A percentile compares a stretch with the other conserved stretches of the same genome.
phyloP scores from a whole-genome alignment of 140 eudicot genomes.

The Anethum foeniculum region DNA sequence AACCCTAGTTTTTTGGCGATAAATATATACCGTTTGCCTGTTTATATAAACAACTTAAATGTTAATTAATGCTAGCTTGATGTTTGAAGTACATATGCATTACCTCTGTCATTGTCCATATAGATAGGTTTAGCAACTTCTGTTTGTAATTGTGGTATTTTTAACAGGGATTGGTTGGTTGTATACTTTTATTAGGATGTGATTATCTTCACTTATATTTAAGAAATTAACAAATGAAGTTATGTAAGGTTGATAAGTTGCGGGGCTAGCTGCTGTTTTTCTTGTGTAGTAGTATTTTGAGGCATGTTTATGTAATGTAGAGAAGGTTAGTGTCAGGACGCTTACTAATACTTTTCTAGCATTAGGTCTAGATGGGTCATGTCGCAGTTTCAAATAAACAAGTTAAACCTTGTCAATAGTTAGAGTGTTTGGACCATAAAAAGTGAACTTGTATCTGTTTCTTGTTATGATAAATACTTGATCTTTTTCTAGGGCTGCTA shows the following conservation, averaged over 20 bases:
- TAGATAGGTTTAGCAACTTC: slow-evolving; percentile 1
- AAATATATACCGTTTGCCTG: background rate
- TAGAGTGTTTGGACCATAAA: background rate
- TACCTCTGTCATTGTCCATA: background rate
- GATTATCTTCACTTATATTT: background rate
- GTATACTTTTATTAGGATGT: background rate
- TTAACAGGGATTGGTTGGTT: background rate
- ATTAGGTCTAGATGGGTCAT: background rate
- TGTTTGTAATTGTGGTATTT: background rate
- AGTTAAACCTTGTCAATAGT: background rate
- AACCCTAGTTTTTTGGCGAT: background rate
- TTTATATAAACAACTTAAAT: background rate
- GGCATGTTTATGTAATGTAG: background rate
- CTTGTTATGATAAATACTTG: background rate
- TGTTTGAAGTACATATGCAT: background rate
- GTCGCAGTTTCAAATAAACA: background rate
- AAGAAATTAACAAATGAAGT: background rate
- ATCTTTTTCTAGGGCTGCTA: background rate
- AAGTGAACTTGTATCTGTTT: background rate
- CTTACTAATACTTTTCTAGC: background rate
- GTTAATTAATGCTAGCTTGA: background rate
- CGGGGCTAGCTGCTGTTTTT: background rate
- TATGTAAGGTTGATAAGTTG: background rate
- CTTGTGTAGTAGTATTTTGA: background rate
- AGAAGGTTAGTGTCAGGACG: background rate